Evolutionary conservation across 768 basidiomycete species (phyloP).

Genomic region (Tylopilus vinaceipallidus): DNA sequence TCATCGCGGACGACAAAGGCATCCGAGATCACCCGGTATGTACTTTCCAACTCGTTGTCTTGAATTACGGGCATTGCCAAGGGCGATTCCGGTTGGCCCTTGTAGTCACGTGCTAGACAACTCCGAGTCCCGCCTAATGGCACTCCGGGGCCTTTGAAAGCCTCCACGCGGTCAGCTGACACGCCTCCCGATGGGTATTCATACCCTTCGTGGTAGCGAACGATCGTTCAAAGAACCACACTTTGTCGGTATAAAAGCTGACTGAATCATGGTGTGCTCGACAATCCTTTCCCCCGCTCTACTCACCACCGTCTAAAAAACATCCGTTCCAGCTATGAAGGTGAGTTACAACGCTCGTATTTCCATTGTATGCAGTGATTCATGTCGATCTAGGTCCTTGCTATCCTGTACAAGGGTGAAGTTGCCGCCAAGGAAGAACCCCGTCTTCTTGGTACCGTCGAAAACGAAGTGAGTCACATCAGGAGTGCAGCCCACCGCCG

Average conservation of each 20-base stretch:
- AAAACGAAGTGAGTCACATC: constrained; percentile 63
- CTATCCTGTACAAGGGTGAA: constrained; percentile 71
- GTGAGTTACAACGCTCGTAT: too few species aligned
- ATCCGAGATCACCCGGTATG: constrained; percentile 10
- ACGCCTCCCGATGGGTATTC: not conserved
- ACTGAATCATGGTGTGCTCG: not conserved
- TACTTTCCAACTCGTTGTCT: too few species aligned
- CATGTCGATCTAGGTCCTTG: constrained; percentile 50
- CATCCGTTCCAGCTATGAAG: constrained; percentile 39
- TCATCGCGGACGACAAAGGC: not conserved
- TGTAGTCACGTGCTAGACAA: constrained; percentile 10
- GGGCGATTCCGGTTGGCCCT: too few species aligned
- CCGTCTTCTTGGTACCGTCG: constrained; percentile 74
- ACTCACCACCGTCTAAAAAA: constrained; percentile 1
- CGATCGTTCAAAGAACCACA: not conserved
- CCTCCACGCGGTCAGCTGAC: constrained; percentile 19
- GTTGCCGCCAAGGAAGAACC: constrained; percentile 65
- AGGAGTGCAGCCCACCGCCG: not conserved
- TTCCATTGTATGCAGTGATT: too few species aligned
- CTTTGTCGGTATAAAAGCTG: constrained; percentile 21
- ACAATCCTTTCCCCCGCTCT: constrained; percentile 7
- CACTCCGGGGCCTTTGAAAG: too few species aligned
- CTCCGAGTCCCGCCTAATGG: not conserved
- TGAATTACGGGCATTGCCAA: too few species aligned
- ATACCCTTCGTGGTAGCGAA: not conserved